phyloP scores from a whole-genome alignment of 495 filamentous ascomycete species.

The Daldinia bambusicola region DNA sequence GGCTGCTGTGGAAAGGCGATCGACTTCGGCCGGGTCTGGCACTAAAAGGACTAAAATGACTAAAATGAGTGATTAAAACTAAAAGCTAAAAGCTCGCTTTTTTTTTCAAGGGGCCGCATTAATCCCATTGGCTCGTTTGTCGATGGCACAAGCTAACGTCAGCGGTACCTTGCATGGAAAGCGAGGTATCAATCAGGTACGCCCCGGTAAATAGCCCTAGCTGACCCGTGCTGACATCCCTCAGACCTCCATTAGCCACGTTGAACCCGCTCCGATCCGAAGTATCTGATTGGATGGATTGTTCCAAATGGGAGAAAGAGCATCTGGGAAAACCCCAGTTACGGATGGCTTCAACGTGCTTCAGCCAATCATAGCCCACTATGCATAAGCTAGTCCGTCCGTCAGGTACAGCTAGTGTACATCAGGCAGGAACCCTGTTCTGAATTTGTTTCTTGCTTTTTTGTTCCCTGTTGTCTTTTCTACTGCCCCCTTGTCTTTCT shows the following conservation, averaged over 20 bases:
- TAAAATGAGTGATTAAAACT: constrained; percentile 27
- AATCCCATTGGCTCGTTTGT: constrained; percentile 20
- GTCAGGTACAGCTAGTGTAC: constrained; percentile 26
- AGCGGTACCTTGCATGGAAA: constrained; percentile 41
- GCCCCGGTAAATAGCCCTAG: constrained; percentile 12
- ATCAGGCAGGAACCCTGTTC: constrained; percentile 11
- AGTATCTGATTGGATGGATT: constrained; percentile 24
- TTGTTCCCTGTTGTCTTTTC: constrained; percentile 24
- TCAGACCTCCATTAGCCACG: constrained; percentile 34
- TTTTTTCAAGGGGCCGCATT: constrained; percentile 17
- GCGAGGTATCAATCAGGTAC: constrained; percentile 36
- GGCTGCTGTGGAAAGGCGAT: constrained; percentile 15
- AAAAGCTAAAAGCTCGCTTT: constrained; percentile 16
- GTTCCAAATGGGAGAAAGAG: constrained; percentile 25
- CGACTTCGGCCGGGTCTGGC: constrained; percentile 18
- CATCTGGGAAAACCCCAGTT: constrained; percentile 24
- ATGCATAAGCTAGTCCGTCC: background rate
- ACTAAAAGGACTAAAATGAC: too few species aligned
- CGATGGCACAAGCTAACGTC: constrained; percentile 19
- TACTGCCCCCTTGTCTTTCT: constrained; percentile 3
- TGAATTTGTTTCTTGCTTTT: constrained; percentile 6
- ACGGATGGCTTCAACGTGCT: constrained; percentile 33
- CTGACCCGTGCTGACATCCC: constrained; percentile 30
- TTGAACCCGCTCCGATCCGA: constrained; percentile 12
- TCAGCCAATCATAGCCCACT: constrained; percentile 19